phyloP scores from a whole-genome alignment of 2,329 filamentous ascomycete genomes.

The Pyricularia pennisetigena region DNA sequence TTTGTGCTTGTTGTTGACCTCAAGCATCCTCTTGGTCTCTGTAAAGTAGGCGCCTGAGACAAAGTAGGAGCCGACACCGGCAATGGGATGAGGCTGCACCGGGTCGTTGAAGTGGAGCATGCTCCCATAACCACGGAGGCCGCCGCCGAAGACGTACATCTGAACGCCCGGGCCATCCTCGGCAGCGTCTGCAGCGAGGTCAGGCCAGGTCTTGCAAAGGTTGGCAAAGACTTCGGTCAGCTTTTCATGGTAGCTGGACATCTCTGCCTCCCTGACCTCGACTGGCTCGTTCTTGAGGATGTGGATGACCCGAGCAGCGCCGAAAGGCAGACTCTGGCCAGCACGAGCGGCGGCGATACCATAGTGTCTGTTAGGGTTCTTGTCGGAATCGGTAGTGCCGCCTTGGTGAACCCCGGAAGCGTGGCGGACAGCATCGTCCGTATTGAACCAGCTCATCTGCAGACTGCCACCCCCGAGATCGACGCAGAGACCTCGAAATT shows the following conservation, averaged over 20 bases:
- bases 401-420: constrained; percentile 6
- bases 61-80: constrained; percentile 71
- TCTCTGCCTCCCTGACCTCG: constrained; percentile 33
- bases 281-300: constrained; percentile 21
- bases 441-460: constrained; percentile 55
- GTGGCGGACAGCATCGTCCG: constrained; percentile 18
- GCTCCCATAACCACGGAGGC: constrained; percentile 85
- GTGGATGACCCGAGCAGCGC: constrained; percentile 44
- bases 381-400: not conserved
- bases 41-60: constrained; percentile 52
- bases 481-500: constrained; percentile 69
- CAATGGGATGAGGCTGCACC: constrained; percentile 71
- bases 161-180: constrained; percentile 39
- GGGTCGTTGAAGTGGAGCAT: constrained; percentile 72
- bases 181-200: constrained; percentile 27
- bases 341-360: constrained; percentile 41
- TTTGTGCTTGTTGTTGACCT: constrained; percentile 35
- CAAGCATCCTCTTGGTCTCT: constrained; percentile 39
- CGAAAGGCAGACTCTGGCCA: constrained; percentile 50
- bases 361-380: constrained; percentile 21
- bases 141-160: constrained; percentile 80
- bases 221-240: constrained; percentile 51
- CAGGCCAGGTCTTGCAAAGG: constrained; percentile 37
- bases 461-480: constrained; percentile 71
- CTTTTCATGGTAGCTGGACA: constrained; percentile 42